A percentile compares a stretch with the other conserved stretches of the same genome.
Evolutionary conservation across 257 asterid species (phyloP).

Genomic region (Avicennia marina): DNA sequence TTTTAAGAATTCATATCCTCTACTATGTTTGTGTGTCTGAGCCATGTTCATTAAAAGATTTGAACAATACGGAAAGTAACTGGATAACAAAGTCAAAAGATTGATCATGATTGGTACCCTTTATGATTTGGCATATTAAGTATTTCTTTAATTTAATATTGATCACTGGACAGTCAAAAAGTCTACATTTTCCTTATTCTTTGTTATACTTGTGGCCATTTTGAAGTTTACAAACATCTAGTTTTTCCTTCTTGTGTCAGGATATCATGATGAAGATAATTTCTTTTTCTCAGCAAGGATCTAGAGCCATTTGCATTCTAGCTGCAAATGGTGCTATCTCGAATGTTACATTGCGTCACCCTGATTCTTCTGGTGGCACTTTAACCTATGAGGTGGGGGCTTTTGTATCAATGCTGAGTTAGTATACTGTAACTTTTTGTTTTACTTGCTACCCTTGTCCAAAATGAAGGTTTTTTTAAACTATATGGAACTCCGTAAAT

Average conservation of each 20-base stretch:
- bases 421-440: not conserved
- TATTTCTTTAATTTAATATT: not conserved
- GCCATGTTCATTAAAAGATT: too few relatives aligned
- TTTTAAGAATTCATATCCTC: too few relatives aligned
- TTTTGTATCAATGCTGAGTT: not conserved
- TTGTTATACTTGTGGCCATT: constrained; percentile 3
- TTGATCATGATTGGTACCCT: too few relatives aligned
- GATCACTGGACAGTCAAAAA: not conserved
- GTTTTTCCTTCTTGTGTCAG: constrained; percentile 28
- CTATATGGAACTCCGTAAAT: too few relatives aligned
- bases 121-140: not conserved
- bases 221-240: constrained; percentile 4
- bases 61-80: too few relatives aligned
- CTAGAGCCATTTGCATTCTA: constrained; percentile 73
- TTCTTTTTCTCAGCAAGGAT: constrained; percentile 80
- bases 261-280: constrained; percentile 78
- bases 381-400: constrained; percentile 71
- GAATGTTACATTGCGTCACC: constrained; percentile 76
- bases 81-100: too few relatives aligned
- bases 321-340: constrained; percentile 87
- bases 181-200: not conserved
- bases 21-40: too few relatives aligned
- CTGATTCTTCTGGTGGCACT: constrained; percentile 86
- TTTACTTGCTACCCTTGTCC: not conserved
- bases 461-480: not conserved